phyloP scores from a whole-genome alignment of 2,329 filamentous ascomycete genomes.

The Trichoderma gracile region DNA sequence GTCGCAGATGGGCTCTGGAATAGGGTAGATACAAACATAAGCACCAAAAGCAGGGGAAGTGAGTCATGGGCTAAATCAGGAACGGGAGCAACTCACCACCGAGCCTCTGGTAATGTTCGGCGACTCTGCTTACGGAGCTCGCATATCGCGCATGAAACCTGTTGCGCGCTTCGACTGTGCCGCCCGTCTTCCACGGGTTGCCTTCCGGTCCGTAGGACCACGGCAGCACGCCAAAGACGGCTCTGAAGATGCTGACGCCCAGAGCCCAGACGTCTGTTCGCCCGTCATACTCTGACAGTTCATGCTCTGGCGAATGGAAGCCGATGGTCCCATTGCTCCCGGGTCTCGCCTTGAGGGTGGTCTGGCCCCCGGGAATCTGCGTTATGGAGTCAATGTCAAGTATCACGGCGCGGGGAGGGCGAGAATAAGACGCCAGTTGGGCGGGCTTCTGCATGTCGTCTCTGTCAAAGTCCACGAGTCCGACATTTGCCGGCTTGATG shows the following conservation, averaged over 20 bases:
- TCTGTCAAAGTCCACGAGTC: background rate
- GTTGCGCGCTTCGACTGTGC: background rate
- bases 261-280: background rate
- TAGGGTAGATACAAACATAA: background rate
- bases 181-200: background rate
- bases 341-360: background rate
- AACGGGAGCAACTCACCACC: background rate
- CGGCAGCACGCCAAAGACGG: background rate
- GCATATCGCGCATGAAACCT: background rate
- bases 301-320: background rate
- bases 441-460: background rate
- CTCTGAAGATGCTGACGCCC: background rate
- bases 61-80: too few relatives aligned
- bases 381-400: constrained; percentile 4
- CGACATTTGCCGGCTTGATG: background rate
- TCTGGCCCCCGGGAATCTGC: background rate
- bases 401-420: background rate
- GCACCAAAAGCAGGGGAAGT: too few relatives aligned
- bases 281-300: background rate
- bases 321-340: background rate
- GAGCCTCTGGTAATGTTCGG: background rate
- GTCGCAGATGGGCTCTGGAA: background rate
- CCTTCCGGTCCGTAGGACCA: constrained; percentile 1
- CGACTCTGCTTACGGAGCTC: background rate
- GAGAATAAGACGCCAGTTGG: background rate